phyloP scores from a whole-genome alignment of 108 stramenopile genomes.

The Skeletonema marinoi region DNA sequence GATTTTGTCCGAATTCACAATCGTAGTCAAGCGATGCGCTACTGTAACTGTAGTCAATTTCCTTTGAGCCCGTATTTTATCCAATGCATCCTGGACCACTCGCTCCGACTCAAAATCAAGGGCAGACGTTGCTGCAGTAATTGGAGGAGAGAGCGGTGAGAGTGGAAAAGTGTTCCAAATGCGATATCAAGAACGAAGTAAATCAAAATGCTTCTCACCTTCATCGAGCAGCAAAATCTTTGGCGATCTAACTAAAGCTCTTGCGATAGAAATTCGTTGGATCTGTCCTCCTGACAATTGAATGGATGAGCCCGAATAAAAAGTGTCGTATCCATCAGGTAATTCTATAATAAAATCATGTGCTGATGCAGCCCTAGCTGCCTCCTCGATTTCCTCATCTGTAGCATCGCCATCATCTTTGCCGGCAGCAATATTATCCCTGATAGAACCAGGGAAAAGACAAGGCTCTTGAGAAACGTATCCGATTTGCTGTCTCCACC shows the following conservation, averaged over 20 bases:
- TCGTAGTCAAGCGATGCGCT: constrained; percentile 65
- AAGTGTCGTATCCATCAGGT: constrained; percentile 71
- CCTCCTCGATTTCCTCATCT: constrained; percentile 61
- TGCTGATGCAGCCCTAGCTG: constrained; percentile 55
- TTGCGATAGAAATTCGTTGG: constrained; percentile 89
- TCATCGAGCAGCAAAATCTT: constrained; percentile 74
- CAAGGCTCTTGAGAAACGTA: constrained; percentile 81
- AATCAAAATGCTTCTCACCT: constrained; percentile 53
- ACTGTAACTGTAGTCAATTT: constrained; percentile 69
- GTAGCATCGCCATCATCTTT: constrained; percentile 36
- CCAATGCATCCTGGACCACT: constrained; percentile 83
- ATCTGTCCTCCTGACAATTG: constrained; percentile 82
- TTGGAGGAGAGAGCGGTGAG: neutral
- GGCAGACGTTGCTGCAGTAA: constrained; percentile 47
- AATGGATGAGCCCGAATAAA: constrained; percentile 37
- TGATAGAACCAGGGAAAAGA: constrained; percentile 75
- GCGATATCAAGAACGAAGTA: constrained; percentile 1
- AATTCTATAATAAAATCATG: constrained; percentile 72
- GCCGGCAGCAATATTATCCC: constrained; percentile 81
- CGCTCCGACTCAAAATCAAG: constrained; percentile 79
- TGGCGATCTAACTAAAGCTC: constrained; percentile 67
- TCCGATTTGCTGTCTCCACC: constrained; percentile 66
- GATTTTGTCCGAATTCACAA: constrained; percentile 67
- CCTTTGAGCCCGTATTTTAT: constrained; percentile 48
- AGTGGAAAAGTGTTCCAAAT: neutral